Evolutionary conservation across 2,329 filamentous ascomycete genomes (phyloP), one percentile per base, ranked within the genome.

Genomic region (Penicillium sp.): DNA sequence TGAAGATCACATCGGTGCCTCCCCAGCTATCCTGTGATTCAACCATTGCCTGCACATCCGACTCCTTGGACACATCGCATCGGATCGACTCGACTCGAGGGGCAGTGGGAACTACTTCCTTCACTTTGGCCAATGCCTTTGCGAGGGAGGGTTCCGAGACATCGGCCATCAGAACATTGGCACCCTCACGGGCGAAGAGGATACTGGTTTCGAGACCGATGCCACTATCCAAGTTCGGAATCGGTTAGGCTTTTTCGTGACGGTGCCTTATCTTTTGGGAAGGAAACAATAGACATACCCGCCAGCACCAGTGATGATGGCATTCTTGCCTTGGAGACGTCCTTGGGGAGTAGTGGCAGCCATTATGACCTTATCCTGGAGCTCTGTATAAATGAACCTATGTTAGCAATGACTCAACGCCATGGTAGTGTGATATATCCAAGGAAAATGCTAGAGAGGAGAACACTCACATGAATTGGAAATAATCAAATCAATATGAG

Each of bases 131-230:
- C 38, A 87, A 72, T 31, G 90, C 91, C 71, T 86, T 90, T 56
- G 89, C 87, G 38, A 96, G 84, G 1, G 90, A 90, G 6, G 86
- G 84, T 42, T 80, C 83, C 5, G 90, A 93, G 64, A 96, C 90
- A 69, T 97, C 92, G 58, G 88, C 84, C 84, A 97, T 86, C 62
- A 96, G 79, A 54, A 97, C 85, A 59, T 84, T 88, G 68, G 91
- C 92, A 59, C 91, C 92, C 79, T 97, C 92, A 61, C 88, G 88
- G 56, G 87, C 88, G 69, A 97, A 96, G 56, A 96, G 88, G 64
- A 97, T 92, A 53, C 84, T 84, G 2, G 92, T 96, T 79, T 97
- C 91, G 46, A 97, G 88, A 62, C 92, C 92, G 68, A 97, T 97
- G 68, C 92, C 92, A 68, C 92, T 75, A 49, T 34, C 15, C 27